Percentiles rank a stretch among this genome's conserved stretches.
These are phyloP conservation scores for Purshia tridentata DNA, from an alignment of 306 rosid species.

Conservation along the genomic window DNA sequence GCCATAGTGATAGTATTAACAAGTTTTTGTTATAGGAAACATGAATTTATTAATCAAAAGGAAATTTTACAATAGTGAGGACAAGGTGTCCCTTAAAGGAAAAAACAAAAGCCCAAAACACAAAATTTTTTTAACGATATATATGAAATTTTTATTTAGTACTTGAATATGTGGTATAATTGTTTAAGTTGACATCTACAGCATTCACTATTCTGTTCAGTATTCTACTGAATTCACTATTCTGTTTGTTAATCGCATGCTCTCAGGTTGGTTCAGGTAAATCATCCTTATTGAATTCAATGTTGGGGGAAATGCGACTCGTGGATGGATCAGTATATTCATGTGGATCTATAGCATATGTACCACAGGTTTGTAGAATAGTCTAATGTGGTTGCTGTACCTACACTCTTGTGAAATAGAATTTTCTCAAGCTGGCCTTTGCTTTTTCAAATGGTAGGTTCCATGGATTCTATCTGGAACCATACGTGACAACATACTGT, in stretches of 20 bases:
- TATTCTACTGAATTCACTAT: constrained; percentile 8
- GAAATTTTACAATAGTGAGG: no score
- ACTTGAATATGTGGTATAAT: background rate
- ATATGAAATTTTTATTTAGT: background rate
- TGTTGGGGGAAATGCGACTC: constrained; percentile 73
- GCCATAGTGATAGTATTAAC: background rate
- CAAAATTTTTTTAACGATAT: background rate
- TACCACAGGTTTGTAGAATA: constrained; percentile 75
- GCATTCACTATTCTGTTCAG: constrained; percentile 23
- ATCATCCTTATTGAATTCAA: constrained; percentile 75
- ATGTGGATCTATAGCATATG: constrained; percentile 69
- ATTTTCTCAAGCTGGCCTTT: constrained; percentile 25
- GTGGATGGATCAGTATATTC: constrained; percentile 61
- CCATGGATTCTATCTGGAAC: constrained; percentile 98
- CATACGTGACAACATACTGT: constrained; percentile 81
- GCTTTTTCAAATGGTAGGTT: constrained; percentile 50
- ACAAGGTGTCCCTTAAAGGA: no score
- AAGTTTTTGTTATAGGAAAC: background rate
- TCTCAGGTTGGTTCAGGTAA: constrained; percentile 97
- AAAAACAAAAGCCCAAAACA: no score
- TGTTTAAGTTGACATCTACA: background rate
- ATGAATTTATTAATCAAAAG: no score
- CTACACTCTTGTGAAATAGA: constrained; percentile 20
- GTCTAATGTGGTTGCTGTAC: constrained; percentile 1
- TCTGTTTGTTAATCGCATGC: constrained; percentile 33